phyloP scores from a whole-genome alignment of 1,139 yeast genomes.

The Eremothecium gossypii region DNA sequence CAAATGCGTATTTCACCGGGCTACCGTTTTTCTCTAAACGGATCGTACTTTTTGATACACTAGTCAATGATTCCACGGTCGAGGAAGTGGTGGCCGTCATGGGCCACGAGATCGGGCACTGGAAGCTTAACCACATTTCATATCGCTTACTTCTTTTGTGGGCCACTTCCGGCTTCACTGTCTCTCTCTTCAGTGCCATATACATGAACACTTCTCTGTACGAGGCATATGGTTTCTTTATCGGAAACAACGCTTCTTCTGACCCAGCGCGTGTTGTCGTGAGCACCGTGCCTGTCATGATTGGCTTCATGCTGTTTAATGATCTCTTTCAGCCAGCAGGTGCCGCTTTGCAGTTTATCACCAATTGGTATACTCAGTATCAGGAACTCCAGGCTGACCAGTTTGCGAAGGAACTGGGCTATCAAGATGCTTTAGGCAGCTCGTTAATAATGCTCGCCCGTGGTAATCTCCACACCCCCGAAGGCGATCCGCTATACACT shows the following conservation, averaged over 20 bases:
- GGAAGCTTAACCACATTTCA: constrained; percentile 82
- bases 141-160: constrained; percentile 60
- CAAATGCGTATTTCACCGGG: constrained; percentile 93
- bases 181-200: constrained; percentile 69
- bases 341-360: constrained; percentile 52
- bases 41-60: constrained; percentile 85
- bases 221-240: constrained; percentile 65
- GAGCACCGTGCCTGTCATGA: constrained; percentile 52
- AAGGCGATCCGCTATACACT: constrained; percentile 83
- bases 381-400: constrained; percentile 91
- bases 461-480: constrained; percentile 73
- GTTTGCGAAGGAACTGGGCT: constrained; percentile 69
- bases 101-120: constrained; percentile 97
- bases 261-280: constrained; percentile 19
- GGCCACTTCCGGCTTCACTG: constrained; percentile 51
- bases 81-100: constrained; percentile 86
- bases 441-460: constrained; percentile 69
- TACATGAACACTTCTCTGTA: constrained; percentile 71
- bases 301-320: constrained; percentile 69
- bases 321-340: constrained; percentile 75
- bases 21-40: constrained; percentile 88
- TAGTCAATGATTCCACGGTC: constrained; percentile 67
- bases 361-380: constrained; percentile 67
- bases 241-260: constrained; percentile 16
- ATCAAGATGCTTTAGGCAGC: constrained; percentile 54